A percentile compares a stretch with the other conserved stretches of the same genome.
Conservation (phyloP, 108 stramenopile genomes). For the Fragilariopsis cylindrus region DNA sequence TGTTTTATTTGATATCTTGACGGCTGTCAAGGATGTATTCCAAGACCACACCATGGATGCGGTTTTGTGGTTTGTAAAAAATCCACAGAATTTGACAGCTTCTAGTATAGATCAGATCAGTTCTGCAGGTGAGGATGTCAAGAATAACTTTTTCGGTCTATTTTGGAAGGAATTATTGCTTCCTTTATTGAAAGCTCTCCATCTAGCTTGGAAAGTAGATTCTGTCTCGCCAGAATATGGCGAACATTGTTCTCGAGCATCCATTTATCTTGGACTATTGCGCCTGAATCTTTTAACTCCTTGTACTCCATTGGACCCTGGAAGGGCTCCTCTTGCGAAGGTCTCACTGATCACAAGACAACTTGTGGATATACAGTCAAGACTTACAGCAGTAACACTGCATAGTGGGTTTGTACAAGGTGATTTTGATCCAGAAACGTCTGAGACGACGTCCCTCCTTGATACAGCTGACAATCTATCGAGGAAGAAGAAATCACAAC, state of each 20-base stretch:
- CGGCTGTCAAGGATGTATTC: constrained; percentile 16
- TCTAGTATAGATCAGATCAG: constrained; percentile 3
- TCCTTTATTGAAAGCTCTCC: constrained; percentile 48
- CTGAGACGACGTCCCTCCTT: constrained; percentile 20
- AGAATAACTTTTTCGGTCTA: neutral
- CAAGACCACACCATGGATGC: constrained; percentile 3
- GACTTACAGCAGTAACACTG: constrained; percentile 55
- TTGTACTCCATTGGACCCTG: constrained; percentile 92
- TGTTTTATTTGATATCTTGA: constrained; percentile 18
- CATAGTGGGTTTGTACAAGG: constrained; percentile 58
- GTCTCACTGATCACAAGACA: constrained; percentile 55
- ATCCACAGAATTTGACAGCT: constrained; percentile 14
- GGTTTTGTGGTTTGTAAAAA: neutral
- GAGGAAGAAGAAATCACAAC: constrained; percentile 43
- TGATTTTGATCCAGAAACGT: constrained; percentile 45
- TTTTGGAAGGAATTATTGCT: constrained; percentile 26
- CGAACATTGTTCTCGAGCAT: constrained; percentile 45
- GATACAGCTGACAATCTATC: constrained; percentile 5
- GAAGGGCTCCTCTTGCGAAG: constrained; percentile 80
- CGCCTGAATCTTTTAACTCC: constrained; percentile 78
- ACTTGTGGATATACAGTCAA: constrained; percentile 42
- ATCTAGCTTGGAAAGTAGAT: constrained; percentile 35
- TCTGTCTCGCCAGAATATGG: constrained; percentile 17
- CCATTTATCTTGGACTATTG: constrained; percentile 75
- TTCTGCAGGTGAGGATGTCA: neutral